Evolutionary conservation across 73 alveolate genomes (phyloP).

Genomic region (Tetrahymena borealis): DNA sequence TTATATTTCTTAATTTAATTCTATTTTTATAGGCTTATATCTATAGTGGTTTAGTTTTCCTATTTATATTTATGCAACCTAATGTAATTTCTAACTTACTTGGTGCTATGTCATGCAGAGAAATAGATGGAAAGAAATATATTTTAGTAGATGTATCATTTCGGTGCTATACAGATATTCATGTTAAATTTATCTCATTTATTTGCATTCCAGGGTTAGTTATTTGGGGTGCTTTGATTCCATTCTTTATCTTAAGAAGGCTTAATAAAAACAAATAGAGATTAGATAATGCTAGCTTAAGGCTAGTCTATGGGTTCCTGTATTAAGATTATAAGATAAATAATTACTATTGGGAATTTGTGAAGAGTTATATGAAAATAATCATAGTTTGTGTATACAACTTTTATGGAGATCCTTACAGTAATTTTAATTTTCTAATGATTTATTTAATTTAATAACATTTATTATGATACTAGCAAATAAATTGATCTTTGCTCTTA

Average conservation of each 20-base stretch:
- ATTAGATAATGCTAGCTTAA: background rate
- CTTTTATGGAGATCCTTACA: background rate
- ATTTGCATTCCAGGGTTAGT: conserved; percentile 4
- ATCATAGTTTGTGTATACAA: background rate
- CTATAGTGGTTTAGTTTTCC: conserved; percentile 1
- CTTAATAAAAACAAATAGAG: conserved; percentile 8
- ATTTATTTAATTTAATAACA: background rate
- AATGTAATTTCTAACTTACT: conserved; percentile 5
- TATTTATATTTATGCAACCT: conserved; percentile 11
- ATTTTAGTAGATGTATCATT: conserved; percentile 16
- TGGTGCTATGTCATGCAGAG: conserved; percentile 4
- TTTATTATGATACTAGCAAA: background rate
- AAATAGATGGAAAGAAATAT: background rate
- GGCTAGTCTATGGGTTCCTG: background rate
- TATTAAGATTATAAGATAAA: background rate
- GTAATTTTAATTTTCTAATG: background rate
- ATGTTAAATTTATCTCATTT: background rate
- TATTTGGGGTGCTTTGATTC: conserved; percentile 1
- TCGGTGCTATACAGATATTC: background rate
- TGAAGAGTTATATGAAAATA: background rate
- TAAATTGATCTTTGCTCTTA: background rate
- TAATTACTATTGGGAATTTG: background rate
- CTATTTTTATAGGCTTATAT: background rate
- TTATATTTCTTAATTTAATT: background rate
- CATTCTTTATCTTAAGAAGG: conserved; percentile 2